A percentile compares a stretch with the other conserved stretches of the same genome.
phyloP scores from a whole-genome alignment of 1,284 basidiomycete genomes.

The Coniferiporia weirii region DNA sequence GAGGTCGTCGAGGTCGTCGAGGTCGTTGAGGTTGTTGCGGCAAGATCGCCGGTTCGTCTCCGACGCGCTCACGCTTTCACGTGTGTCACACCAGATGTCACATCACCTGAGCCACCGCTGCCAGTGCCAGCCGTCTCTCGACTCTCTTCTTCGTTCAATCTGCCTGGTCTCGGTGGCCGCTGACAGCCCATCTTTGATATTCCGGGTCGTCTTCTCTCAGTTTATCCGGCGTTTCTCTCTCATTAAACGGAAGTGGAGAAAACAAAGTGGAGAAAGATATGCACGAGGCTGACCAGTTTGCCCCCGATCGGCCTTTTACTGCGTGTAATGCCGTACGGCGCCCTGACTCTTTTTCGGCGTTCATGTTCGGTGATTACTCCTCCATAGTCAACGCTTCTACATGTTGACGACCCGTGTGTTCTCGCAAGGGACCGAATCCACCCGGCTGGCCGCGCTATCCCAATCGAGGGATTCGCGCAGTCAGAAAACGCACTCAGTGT shows the following conservation, averaged over 20 bases:
- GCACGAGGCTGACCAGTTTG: background rate
- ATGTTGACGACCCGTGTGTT: background rate
- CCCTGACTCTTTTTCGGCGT: no score
- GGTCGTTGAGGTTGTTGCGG: background rate
- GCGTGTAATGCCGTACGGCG: no score
- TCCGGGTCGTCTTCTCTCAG: background rate
- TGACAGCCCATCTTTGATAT: background rate
- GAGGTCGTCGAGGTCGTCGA: background rate
- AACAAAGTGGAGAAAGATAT: background rate
- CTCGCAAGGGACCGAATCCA: background rate
- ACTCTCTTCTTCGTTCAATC: background rate
- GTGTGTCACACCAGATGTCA: background rate
- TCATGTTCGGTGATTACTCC: no score
- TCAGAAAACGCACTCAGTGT: background rate
- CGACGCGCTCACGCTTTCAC: background rate
- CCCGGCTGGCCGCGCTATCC: background rate
- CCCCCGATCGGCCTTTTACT: no score
- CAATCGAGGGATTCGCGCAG: background rate
- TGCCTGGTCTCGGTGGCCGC: background rate
- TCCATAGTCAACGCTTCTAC: no score
- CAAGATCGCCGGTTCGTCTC: background rate
- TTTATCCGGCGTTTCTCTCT: no score
- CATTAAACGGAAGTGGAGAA: background rate
- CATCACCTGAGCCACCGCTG: background rate
- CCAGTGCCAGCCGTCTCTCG: no score